Percentiles rank a stretch among this genome's conserved stretches.
Evolutionary conservation across 2,329 filamentous ascomycete genomes (phyloP).

Genomic region (Beauveria rudraprayagi): DNA sequence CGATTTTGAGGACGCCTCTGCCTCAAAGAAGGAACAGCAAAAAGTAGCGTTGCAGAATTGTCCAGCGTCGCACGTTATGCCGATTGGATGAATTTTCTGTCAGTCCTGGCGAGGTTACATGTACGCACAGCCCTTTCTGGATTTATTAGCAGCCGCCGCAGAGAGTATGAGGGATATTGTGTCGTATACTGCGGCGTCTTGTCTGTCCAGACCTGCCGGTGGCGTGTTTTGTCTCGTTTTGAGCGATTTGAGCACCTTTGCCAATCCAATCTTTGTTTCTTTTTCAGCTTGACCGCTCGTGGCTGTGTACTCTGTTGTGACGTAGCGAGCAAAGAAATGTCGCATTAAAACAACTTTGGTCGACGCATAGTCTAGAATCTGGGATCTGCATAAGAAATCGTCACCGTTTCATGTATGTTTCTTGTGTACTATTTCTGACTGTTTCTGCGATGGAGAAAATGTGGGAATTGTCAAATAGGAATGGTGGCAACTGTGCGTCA

Average conservation of each 20-base stretch:
- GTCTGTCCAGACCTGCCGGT: not conserved
- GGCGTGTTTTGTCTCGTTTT: not conserved
- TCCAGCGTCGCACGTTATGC: no score
- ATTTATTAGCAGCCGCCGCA: not conserved
- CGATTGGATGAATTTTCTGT: not conserved
- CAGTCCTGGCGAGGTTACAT: conserved; percentile 1
- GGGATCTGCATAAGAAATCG: not conserved
- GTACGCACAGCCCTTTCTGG: not conserved
- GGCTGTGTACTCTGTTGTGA: not conserved
- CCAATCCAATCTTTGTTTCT: not conserved
- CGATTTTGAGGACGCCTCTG: no score
- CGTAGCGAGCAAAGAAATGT: not conserved
- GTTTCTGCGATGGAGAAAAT: not conserved
- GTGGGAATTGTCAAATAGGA: not conserved
- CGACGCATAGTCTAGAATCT: not conserved
- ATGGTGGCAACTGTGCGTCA: not conserved
- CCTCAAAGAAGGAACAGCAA: not conserved
- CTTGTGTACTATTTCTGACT: not conserved
- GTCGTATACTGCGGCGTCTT: not conserved
- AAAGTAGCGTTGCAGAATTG: no score
- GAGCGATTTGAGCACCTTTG: not conserved
- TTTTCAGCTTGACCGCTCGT: not conserved
- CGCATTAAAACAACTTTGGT: not conserved
- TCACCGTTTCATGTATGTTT: not conserved
- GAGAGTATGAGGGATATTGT: conserved; percentile 1